Evolutionary conservation across 495 filamentous ascomycete species (phyloP).

Genomic region (Penicillium bovifimosum): DNA sequence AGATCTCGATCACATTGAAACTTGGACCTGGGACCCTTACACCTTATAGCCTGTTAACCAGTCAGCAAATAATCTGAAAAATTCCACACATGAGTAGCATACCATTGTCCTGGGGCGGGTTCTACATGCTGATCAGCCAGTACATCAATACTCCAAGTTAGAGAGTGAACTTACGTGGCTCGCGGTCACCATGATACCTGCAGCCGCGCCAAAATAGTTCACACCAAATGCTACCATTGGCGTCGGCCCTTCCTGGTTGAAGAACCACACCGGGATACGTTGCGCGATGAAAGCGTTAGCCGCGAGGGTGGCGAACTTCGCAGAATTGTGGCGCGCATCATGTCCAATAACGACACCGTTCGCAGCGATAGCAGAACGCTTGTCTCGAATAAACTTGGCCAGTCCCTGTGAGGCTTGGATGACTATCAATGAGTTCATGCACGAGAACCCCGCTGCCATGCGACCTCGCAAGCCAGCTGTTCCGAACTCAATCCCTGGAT

Average conservation of each 20-base stretch:
- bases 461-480: slow-evolving; percentile 64
- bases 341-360: slow-evolving; percentile 59
- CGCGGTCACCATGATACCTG: slow-evolving; percentile 70
- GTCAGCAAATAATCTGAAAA: slow-evolving; percentile 8
- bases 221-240: slow-evolving; percentile 67
- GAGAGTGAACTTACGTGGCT: slow-evolving; percentile 45
- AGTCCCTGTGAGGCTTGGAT: slow-evolving; percentile 71
- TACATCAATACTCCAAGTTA: not conserved
- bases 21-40: slow-evolving; percentile 20
- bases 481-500: slow-evolving; percentile 58
- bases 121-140: slow-evolving; percentile 34
- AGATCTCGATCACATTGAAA: not conserved
- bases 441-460: slow-evolving; percentile 67
- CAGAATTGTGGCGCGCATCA: slow-evolving; percentile 64
- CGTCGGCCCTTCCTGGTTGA: slow-evolving; percentile 51
- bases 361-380: slow-evolving; percentile 32
- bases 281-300: slow-evolving; percentile 59
- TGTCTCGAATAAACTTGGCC: slow-evolving; percentile 53
- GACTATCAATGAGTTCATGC: slow-evolving; percentile 64
- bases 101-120: slow-evolving; percentile 65
- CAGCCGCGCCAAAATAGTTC: slow-evolving; percentile 48
- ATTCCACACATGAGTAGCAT: slow-evolving; percentile 2
- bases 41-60: slow-evolving; percentile 57
- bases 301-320: slow-evolving; percentile 57
- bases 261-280: slow-evolving; percentile 58